Percentiles rank a stretch among this genome's conserved stretches.
Conservation (phyloP, 345 rosid species). For the Citrus inodora region DNA sequence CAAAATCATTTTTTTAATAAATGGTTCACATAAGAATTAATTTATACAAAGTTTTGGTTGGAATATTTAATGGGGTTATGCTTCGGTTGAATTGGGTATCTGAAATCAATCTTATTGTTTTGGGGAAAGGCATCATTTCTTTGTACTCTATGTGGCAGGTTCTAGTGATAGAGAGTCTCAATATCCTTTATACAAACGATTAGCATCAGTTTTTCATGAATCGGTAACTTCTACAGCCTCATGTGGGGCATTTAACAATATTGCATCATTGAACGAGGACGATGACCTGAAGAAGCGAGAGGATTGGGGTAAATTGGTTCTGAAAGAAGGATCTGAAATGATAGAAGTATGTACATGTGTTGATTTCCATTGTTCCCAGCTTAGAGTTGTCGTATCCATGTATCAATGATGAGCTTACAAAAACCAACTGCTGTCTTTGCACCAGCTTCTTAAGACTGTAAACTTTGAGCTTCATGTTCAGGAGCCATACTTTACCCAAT, state of each 20-base stretch:
- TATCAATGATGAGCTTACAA: neutral
- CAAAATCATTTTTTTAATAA: neutral
- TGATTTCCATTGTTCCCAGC: neutral
- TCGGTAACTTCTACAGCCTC: constrained; percentile 27
- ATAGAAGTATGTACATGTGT: constrained; percentile 17
- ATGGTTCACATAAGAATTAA: neutral
- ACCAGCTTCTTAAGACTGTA: constrained; percentile 50
- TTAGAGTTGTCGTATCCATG: neutral
- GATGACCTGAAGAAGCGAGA: constrained; percentile 20
- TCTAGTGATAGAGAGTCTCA: constrained; percentile 15
- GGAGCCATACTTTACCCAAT: constrained; percentile 65
- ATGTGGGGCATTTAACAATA: neutral
- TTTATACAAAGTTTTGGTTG: neutral
- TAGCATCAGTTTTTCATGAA: constrained; percentile 44
- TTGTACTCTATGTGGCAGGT: constrained; percentile 15
- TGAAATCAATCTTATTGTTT: neutral
- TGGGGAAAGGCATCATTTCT: neutral
- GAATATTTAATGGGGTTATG: too few relatives aligned
- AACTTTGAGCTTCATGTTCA: constrained; percentile 70
- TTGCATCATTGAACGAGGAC: neutral
- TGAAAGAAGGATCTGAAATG: constrained; percentile 37
- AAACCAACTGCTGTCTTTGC: neutral
- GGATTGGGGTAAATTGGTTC: constrained; percentile 30
- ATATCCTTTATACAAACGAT: constrained; percentile 40
- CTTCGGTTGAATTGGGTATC: neutral